phyloP scores from a whole-genome alignment of 129 eudicot species.

The Saussurea involucrata region DNA sequence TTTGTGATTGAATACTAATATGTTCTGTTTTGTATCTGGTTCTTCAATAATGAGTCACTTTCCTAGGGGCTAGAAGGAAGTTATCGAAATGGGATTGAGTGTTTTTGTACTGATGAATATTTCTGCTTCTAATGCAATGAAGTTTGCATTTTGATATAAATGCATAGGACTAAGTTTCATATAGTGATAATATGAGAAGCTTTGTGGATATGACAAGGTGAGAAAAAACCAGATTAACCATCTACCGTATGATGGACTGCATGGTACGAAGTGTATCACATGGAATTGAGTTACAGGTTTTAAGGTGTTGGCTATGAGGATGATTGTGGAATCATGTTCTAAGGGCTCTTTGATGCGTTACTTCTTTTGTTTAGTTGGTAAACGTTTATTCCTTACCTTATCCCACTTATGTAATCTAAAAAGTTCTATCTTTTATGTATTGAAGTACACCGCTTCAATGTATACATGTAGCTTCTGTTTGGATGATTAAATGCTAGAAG shows the following conservation, averaged over 20 bases:
- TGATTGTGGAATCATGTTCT: not conserved
- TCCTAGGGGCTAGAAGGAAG: not conserved
- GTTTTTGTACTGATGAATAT: not conserved
- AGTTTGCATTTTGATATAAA: not conserved
- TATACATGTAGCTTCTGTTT: not conserved
- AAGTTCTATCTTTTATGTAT: not conserved
- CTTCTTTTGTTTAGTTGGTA: not conserved
- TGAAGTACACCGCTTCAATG: not conserved
- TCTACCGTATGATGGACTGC: not conserved
- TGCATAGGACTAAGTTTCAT: not conserved
- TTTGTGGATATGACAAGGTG: not conserved
- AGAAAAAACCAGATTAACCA: not conserved
- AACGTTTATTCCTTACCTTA: not conserved
- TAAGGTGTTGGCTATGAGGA: not conserved
- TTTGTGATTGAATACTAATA: not conserved
- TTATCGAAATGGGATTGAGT: not conserved
- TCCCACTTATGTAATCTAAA: not conserved
- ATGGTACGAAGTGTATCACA: not conserved
- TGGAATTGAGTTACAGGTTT: slow-evolving; percentile 1
- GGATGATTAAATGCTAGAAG: not conserved
- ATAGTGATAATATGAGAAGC: not conserved
- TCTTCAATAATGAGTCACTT: not conserved
- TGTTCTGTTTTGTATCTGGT: not conserved
- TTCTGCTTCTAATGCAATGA: not conserved
- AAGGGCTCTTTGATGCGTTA: not conserved